phyloP scores from a whole-genome alignment of 2,329 filamentous ascomycete genomes.

The Trichophyton mentagrophytes region DNA sequence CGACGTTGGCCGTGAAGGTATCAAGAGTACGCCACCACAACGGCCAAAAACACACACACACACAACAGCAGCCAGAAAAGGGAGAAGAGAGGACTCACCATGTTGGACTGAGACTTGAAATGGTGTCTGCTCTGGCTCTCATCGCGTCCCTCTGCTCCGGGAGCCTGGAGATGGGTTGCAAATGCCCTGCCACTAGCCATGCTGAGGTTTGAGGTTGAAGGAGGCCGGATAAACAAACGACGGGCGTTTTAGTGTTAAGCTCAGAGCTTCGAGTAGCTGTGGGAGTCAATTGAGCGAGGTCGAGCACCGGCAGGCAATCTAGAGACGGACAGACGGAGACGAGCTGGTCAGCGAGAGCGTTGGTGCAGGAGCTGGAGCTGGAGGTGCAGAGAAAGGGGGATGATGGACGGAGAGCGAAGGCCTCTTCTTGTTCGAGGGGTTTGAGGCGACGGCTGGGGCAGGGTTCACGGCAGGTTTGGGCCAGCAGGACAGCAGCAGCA shows the following conservation, averaged over 20 bases:
- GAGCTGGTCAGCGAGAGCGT: background rate
- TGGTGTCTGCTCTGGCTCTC: conserved; percentile 35
- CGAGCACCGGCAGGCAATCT: background rate
- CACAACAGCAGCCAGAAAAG: background rate
- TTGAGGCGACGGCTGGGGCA: background rate
- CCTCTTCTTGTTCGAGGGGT: background rate
- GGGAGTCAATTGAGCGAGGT: background rate
- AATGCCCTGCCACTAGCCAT: conserved; percentile 65
- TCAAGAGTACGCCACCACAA: no score
- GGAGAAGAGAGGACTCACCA: conserved; percentile 30
- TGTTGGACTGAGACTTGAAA: conserved; percentile 44
- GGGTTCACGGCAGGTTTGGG: background rate
- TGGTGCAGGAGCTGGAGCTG: background rate
- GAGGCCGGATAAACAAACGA: background rate
- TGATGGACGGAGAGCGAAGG: background rate
- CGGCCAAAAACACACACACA: background rate
- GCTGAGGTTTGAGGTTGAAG: no score
- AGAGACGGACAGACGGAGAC: background rate
- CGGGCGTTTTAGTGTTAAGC: background rate
- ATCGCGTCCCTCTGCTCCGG: conserved; percentile 30
- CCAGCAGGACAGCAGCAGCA: background rate
- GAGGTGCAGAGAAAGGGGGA: background rate
- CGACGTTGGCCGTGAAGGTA: no score
- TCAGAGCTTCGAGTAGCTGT: background rate
- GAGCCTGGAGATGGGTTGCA: conserved; percentile 62